These are phyloP conservation scores for Dipteronia sinensis DNA, from an alignment of 345 rosid species.

Conservation along the genomic window DNA sequence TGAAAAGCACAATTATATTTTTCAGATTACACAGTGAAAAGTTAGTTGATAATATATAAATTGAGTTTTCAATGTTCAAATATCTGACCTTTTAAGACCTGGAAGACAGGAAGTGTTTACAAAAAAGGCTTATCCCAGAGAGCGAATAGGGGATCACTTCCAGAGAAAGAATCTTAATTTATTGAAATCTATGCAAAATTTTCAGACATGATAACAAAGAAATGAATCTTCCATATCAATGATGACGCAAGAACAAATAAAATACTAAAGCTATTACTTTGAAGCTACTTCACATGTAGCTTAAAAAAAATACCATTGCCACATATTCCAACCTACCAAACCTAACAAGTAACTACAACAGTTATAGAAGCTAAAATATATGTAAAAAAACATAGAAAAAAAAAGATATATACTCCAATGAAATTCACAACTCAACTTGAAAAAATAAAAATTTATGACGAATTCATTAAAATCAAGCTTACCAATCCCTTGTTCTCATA, in stretches of 20 bases:
- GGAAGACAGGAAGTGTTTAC: not conserved
- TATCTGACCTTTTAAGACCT: no score
- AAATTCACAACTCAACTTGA: no score
- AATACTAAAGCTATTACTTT: slow-evolving; percentile 25
- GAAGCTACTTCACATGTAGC: slow-evolving; percentile 32
- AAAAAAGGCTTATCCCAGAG: not conserved
- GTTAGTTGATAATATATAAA: no score
- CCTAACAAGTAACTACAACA: slow-evolving; percentile 5
- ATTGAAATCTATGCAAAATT: not conserved
- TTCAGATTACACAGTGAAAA: no score
- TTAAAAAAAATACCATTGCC: slow-evolving; percentile 2
- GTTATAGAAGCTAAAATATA: slow-evolving; percentile 7
- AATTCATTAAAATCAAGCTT: slow-evolving; percentile 30
- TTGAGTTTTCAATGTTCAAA: no score
- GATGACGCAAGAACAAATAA: not conserved
- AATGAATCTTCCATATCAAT: not conserved
- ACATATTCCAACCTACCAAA: slow-evolving; percentile 22
- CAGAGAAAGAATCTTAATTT: not conserved
- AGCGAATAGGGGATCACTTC: not conserved
- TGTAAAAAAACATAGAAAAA: not conserved
- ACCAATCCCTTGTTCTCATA: slow-evolving; percentile 83
- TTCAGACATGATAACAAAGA: not conserved
- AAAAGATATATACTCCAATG: not conserved
- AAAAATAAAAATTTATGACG: not conserved
- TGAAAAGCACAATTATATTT: not conserved